A percentile compares a stretch with the other conserved stretches of the same genome.
phyloP scores from a whole-genome alignment of 371 early-diverging fungal genomes.

The Mucor plumbeus region DNA sequence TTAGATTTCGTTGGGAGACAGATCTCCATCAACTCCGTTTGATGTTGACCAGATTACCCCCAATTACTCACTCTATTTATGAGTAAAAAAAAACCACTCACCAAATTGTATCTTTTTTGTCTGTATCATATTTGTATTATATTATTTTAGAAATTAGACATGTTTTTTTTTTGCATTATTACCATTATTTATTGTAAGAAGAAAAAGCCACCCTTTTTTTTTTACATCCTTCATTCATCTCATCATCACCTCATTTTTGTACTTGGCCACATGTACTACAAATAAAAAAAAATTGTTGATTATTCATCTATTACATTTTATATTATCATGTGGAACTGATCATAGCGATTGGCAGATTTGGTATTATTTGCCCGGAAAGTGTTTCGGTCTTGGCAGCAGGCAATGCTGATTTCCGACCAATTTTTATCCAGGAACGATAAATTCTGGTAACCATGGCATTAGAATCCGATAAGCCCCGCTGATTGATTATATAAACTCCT shows the following conservation, averaged over 20 bases:
- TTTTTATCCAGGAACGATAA: not conserved
- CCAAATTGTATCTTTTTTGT: not conserved
- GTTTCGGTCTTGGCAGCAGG: not conserved
- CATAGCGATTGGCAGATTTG: not conserved
- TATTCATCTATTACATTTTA: not conserved
- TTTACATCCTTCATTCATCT: not conserved
- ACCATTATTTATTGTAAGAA: not conserved
- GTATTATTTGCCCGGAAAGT: not conserved
- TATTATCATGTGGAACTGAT: not conserved
- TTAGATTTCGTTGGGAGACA: constrained; percentile 30
- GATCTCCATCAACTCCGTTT: constrained; percentile 28
- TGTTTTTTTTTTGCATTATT: not conserved
- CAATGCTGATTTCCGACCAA: not conserved
- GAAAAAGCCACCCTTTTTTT: not conserved
- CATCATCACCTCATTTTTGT: not conserved
- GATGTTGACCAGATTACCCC: constrained; percentile 20
- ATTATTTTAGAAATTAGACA: not conserved
- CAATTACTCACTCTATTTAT: constrained; percentile 20
- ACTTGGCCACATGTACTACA: not conserved
- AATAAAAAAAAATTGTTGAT: no score
- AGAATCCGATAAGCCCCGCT: not conserved
- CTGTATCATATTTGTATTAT: constrained; percentile 5
- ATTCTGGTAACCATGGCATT: not conserved
- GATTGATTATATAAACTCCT: not conserved
- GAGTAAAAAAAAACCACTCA: no score